A percentile compares a stretch with the other conserved stretches of the same genome.
These are phyloP conservation scores for Marsdenia floribunda DNA, from an alignment of 257 asterid genomes.

Conservation along the genomic window DNA sequence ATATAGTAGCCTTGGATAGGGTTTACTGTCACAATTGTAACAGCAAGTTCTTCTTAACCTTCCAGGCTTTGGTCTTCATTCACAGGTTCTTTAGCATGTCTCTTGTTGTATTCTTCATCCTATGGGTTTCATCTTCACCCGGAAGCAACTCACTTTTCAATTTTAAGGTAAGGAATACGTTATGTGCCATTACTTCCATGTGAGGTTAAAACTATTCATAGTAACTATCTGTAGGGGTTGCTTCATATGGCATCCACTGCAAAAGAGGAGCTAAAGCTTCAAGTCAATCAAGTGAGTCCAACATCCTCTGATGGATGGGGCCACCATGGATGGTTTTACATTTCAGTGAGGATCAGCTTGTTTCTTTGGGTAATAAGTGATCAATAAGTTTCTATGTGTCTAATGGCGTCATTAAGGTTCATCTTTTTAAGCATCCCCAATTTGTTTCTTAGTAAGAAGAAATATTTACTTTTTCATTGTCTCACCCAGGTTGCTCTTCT, in stretches of 20 bases:
- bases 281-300: constrained; percentile 34
- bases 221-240: constrained; percentile 38
- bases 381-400: constrained; percentile 2
- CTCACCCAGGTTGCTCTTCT: constrained; percentile 77
- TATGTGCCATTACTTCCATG: background rate
- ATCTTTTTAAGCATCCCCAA: background rate
- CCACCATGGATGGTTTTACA: constrained; percentile 72
- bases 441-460: background rate
- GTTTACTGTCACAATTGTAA: constrained; percentile 11
- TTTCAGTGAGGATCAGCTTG: constrained; percentile 71
- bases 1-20: background rate
- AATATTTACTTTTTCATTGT: background rate
- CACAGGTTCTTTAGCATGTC: constrained; percentile 83
- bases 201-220: background rate
- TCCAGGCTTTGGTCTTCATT: constrained; percentile 84
- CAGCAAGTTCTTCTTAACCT: constrained; percentile 19
- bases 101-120: constrained; percentile 70
- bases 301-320: constrained; percentile 54
- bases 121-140: constrained; percentile 73
- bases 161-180: constrained; percentile 45
- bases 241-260: constrained; percentile 39
- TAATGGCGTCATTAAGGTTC: constrained; percentile 10
- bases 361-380: constrained; percentile 82
- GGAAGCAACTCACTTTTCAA: constrained; percentile 47
- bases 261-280: constrained; percentile 69